These are phyloP conservation scores for Diatrype stigma DNA, from an alignment of 2,329 filamentous ascomycete genomes.

Conservation along the genomic window DNA sequence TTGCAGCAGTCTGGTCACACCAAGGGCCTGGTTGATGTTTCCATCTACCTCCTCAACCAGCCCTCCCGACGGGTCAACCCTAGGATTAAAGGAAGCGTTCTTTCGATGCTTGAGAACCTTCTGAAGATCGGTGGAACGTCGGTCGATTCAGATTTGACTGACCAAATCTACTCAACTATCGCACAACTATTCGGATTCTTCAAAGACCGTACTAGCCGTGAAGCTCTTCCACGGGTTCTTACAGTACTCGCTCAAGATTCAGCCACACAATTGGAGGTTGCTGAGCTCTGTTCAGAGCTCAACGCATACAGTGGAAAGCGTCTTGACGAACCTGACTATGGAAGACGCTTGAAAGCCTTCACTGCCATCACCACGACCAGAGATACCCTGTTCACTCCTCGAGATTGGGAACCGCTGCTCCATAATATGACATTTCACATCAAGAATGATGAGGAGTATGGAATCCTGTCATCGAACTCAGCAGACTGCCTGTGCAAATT, in stretches of 20 bases:
- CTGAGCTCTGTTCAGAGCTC: slow-evolving; percentile 68
- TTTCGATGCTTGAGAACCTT: slow-evolving; percentile 78
- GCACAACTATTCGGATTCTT: slow-evolving; percentile 87
- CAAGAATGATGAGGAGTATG: slow-evolving; percentile 80
- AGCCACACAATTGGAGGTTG: slow-evolving; percentile 55
- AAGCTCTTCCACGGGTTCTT: slow-evolving; percentile 70
- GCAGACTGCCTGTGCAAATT: slow-evolving; percentile 77
- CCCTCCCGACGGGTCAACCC: slow-evolving; percentile 80
- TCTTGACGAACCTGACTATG: slow-evolving; percentile 85
- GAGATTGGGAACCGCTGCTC: slow-evolving; percentile 82
- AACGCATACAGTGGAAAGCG: slow-evolving; percentile 72
- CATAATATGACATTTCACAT: slow-evolving; percentile 89
- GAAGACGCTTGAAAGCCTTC: slow-evolving; percentile 74
- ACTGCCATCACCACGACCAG: slow-evolving; percentile 61
- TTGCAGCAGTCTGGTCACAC: slow-evolving; percentile 66
- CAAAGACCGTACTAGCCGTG: slow-evolving; percentile 72
- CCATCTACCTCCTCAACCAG: slow-evolving; percentile 76
- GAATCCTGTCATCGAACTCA: slow-evolving; percentile 74
- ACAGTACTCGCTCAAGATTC: slow-evolving; percentile 65
- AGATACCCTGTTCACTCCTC: slow-evolving; percentile 56
- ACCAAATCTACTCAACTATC: slow-evolving; percentile 67
- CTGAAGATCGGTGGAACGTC: slow-evolving; percentile 60
- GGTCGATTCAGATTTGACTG: slow-evolving; percentile 53
- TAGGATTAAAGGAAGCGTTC: slow-evolving; percentile 74
- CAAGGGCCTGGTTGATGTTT: slow-evolving; percentile 73